Base-by-base conservation (phyloP, 2,329 filamentous ascomycete species). In the Parastagonospora avenae region DNA sequence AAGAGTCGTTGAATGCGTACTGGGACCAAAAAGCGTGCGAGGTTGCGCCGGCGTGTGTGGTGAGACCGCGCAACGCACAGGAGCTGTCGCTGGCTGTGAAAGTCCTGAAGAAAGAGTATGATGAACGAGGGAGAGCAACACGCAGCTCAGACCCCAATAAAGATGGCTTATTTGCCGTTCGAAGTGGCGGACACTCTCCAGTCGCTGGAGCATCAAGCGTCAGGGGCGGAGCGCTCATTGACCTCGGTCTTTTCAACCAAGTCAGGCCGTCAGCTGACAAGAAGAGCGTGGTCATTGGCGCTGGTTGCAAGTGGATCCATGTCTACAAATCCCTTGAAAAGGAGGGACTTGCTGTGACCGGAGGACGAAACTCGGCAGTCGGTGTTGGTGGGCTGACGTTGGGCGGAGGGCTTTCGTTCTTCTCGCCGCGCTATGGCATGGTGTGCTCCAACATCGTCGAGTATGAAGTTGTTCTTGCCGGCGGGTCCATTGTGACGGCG, bases 101-200 rank as follows among this genome's bases (percentile, higher is more conserved):
- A 14, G 60, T 72, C 29, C 35, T 73, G 7, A 71, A 66, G 47
- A 53, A 49, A 6, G 56, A 67, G 16, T 66, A 63, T 33, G 63
- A 70, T 16, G 66, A 73, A 2, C 71, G 44, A 2, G 39, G 40
- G 5, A 29, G 45, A 10, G 29, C 9, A 10, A 31, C 41, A 15
- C 33, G 9, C 10, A 36, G 4, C 2, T n/a, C 1, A 9, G n/a
- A 32, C 4, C 29, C 2, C 6, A 12, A 36, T 8, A 2, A 28
- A 11, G 40, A 60, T 8, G 52, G 50, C 1, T 14, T 60, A 1
- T 65, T 65, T 35, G 85, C 83, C 15, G 75, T 85, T 64, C 76
- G 80, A 62, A 74, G 77, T 15, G 81, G 80, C 11, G 77, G 76
- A 0, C 77, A 79, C 29, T 55, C 59, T n/a, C 55, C 53, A 9